Conservation (phyloP, 495 filamentous ascomycete genomes). For the Lophium mytilinum region DNA sequence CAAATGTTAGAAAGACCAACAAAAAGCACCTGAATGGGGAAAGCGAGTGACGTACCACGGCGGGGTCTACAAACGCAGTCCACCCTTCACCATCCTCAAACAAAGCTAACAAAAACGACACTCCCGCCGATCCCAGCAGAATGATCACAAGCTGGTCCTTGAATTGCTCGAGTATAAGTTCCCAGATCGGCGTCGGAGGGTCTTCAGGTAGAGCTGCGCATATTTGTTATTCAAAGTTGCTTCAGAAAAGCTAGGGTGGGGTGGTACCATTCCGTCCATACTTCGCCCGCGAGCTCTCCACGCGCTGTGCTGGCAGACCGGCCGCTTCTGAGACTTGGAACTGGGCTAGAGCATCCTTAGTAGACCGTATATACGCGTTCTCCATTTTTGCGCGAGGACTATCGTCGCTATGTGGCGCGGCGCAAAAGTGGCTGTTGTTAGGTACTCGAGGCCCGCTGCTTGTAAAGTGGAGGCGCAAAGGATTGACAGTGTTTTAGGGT, state of each 20-base stretch:
- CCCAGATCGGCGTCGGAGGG: conserved; percentile 93
- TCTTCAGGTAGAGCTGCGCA: conserved; percentile 82
- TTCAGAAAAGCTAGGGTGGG: not conserved
- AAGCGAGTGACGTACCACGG: conserved; percentile 57
- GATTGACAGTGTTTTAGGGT: not conserved
- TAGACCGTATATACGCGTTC: conserved; percentile 62
- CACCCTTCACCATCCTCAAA: conserved; percentile 89
- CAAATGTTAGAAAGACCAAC: conserved; percentile 10
- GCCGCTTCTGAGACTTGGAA: conserved; percentile 58
- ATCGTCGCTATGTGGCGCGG: not conserved
- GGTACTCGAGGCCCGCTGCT: not conserved
- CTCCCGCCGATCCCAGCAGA: conserved; percentile 81
- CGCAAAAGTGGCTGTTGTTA: not conserved
- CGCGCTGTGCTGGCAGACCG: conserved; percentile 65
- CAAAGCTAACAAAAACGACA: conserved; percentile 89
- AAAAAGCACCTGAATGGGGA: not conserved
- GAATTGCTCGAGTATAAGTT: conserved; percentile 96
- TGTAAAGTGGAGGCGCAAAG: not conserved
- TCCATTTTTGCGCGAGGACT: conserved; percentile 53
- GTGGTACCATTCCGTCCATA: conserved; percentile 76
- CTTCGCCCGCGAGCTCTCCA: conserved; percentile 52
- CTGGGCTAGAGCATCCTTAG: conserved; percentile 58
- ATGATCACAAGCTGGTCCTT: conserved; percentile 98
- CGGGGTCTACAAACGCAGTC: conserved; percentile 98
- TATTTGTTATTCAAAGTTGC: conserved; percentile 4